Evolutionary conservation across 768 basidiomycete genomes (phyloP), one percentile per base, ranked within the genome.

Genomic region (Pulveroboletus frians): DNA sequence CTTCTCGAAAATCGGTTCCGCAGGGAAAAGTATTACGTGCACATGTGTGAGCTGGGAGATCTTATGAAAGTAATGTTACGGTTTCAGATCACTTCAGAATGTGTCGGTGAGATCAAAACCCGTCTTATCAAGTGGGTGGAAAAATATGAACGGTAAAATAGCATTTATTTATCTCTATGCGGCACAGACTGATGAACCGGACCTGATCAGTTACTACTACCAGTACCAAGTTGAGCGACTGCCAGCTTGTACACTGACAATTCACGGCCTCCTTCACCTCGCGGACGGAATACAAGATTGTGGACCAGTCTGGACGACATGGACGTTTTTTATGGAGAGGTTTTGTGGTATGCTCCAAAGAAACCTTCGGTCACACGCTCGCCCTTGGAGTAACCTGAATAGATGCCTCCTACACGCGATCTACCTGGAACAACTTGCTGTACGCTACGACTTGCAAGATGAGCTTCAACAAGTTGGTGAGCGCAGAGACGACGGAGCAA

Each of bases 241-340:
- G 2, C 23, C 45, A 3, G 17, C 43, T 67, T 67, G 66, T 35
- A 51, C 57, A 1, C 18, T 58, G 7, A 46, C 54, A 0, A 45
- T 63, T 2, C 67, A 65, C 27, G 49, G 47, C 7, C 45, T 66
- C 1, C 39, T 40, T 3, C 26, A 40, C n/a, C 0, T 39, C 0
- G 38, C 38, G n/a, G n/a, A n/a, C n/a, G n/a, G n/a, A n/a, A n/a
- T n/a, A 7, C 6, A 39, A 11, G 20, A 6, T 14, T 39, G 38
- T 39, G 38, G 18, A 2, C 38, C 5, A 3, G 38, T 39, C 3
- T 39, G 38, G 6, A 39, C 7, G 0, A 39, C 20, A 6, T 39
- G 38, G 38, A 20, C 20, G 0, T 39, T 39, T 10, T 21, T 6
- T 11, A 21, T 39, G 38, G 20, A 39, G 8, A 1, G 14, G 20